Evolutionary conservation across 352 stramenopile species (phyloP).

Genomic region (Phytophthora hybrid): DNA sequence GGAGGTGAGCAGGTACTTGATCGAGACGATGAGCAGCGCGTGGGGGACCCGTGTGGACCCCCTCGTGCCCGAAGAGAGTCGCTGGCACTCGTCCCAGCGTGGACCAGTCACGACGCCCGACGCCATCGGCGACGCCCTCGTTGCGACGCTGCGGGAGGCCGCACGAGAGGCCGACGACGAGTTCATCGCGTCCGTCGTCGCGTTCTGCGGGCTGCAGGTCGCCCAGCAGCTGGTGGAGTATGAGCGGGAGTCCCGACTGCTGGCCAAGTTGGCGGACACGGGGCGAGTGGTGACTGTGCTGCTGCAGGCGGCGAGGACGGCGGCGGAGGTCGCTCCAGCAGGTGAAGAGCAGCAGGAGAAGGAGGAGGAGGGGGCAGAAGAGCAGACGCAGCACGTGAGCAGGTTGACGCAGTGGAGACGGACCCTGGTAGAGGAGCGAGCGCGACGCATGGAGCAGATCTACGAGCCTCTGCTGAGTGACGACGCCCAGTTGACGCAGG

Average conservation of each 20-base stretch:
- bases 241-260: neutral
- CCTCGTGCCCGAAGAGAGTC: neutral
- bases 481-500: neutral
- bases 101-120: neutral
- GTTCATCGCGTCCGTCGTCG: neutral
- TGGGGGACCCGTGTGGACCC: neutral
- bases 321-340: neutral
- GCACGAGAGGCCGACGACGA: neutral
- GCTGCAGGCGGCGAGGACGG: neutral
- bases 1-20: neutral
- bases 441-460: neutral
- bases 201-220: neutral
- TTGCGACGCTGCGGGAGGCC: neutral
- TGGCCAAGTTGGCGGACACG: conserved; percentile 1
- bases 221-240: neutral
- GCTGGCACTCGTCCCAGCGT: neutral
- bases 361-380: too few relatives aligned
- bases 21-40: neutral
- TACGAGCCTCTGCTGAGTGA: conserved; percentile 3
- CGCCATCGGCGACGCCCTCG: neutral
- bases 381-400: neutral
- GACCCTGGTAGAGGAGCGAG: neutral
- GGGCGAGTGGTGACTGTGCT: neutral
- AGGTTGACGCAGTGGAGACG: neutral
- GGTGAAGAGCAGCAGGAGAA: neutral